These are phyloP conservation scores for Tremella mesenterica DNA, from an alignment of 768 basidiomycete genomes.

Conservation along the genomic window DNA sequence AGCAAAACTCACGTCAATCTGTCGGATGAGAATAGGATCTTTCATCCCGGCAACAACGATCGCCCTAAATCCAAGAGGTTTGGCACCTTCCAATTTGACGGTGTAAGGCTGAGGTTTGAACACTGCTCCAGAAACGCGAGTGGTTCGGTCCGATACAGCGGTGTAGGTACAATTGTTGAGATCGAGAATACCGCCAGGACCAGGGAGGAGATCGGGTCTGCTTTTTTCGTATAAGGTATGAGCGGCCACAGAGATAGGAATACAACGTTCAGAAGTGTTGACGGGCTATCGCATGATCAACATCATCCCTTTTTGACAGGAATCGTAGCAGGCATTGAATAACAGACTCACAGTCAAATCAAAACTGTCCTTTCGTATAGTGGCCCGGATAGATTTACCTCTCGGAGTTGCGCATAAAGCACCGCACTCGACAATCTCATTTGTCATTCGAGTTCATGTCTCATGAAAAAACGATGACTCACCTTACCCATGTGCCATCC, in stretches of 20 bases:
- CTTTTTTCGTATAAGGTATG: constrained; percentile 15
- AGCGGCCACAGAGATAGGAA: constrained; percentile 7
- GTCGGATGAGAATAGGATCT: constrained; percentile 12
- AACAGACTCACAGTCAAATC: not conserved
- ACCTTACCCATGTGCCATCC: constrained; percentile 17
- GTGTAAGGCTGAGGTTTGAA: constrained; percentile 1
- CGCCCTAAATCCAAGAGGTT: constrained; percentile 6
- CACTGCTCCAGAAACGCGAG: constrained; percentile 6
- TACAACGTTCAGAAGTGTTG: not conserved
- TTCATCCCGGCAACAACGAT: constrained; percentile 10
- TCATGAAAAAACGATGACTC: not conserved
- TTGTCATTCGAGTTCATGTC: not conserved
- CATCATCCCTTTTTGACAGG: no score
- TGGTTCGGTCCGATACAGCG: constrained; percentile 1
- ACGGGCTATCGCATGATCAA: not conserved
- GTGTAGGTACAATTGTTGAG: constrained; percentile 1
- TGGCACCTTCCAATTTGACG: constrained; percentile 13
- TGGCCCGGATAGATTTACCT: constrained; percentile 8
- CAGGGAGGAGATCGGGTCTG: constrained; percentile 9
- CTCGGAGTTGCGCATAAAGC: constrained; percentile 12
- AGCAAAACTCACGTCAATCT: constrained; percentile 4
- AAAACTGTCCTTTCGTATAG: constrained; percentile 5
- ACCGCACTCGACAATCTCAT: constrained; percentile 11
- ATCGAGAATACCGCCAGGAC: constrained; percentile 9
- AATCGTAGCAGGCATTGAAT: not conserved